phyloP scores from a whole-genome alignment of 768 basidiomycete genomes.

The Porphyrellus cyaneotinctus region DNA sequence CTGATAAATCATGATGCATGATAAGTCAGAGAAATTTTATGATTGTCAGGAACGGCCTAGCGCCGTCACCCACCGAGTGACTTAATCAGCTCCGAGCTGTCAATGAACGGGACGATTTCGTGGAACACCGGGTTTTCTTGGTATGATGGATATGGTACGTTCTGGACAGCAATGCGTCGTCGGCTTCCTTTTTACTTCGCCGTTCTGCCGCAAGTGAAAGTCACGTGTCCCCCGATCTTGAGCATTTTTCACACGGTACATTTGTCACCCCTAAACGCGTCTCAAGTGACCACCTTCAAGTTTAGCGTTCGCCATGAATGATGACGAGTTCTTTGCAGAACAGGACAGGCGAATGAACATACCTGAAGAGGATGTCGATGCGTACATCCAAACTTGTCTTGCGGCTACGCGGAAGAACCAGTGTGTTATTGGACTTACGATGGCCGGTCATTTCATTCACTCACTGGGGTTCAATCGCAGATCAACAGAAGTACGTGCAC shows the following conservation, averaged over 20 bases:
- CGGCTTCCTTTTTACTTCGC: no score
- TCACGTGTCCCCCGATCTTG: no score
- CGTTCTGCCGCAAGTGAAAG: no score
- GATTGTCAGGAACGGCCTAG: slow-evolving; percentile 20
- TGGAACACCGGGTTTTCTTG: no score
- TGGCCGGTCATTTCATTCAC: slow-evolving; percentile 3
- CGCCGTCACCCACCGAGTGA: not conserved
- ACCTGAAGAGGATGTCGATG: slow-evolving; percentile 49
- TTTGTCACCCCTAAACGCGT: no score
- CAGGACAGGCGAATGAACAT: slow-evolving; percentile 51
- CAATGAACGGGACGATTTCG: no score
- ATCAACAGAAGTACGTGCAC: not conserved
- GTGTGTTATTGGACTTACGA: slow-evolving; percentile 10
- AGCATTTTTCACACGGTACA: no score
- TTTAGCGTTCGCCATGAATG: slow-evolving; percentile 21
- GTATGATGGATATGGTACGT: no score
- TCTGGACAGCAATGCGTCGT: no score
- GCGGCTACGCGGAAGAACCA: slow-evolving; percentile 8
- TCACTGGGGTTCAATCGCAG: slow-evolving; percentile 4
- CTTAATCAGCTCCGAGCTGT: no score
- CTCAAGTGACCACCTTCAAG: no score
- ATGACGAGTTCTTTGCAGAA: slow-evolving; percentile 50
- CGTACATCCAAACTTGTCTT: slow-evolving; percentile 39
- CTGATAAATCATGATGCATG: not conserved
- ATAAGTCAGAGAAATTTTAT: not conserved